Evolutionary conservation across 2,329 filamentous ascomycete genomes (phyloP), one percentile per base, ranked within the genome.

Genomic region (Aurifilum marmelostoma): DNA sequence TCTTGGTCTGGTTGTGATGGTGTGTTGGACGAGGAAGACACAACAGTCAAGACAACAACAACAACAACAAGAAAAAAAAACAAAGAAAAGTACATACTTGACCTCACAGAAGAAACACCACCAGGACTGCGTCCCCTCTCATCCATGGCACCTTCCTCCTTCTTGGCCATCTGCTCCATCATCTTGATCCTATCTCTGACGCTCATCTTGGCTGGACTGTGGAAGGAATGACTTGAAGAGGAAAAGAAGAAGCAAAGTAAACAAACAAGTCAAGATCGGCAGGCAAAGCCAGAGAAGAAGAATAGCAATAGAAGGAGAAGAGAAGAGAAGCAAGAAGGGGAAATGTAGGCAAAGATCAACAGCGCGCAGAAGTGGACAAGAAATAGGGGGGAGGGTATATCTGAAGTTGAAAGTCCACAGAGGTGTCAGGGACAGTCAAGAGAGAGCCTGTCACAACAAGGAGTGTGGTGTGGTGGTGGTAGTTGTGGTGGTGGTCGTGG

Each of bases 101-200:
- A 63, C 65, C 77, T 73, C 72, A 77, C 71, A 80, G 79, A 72
- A 77, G 79, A 72, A 77, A 80, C 71, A 80, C 65, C 79, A 72
- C 84, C 88, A 66, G 90, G 90, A 69, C 89, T 91, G 78, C 91
- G 85, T 71, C 91, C 91, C 82, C 91, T 85, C 73, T 91, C 85
- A 72, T 91, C 90, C 21, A 89, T 88, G 73, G 89, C 86, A 74
- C 87, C 90, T 69, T 84, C 83, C 73, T 88, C 88, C 83, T 94
- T 92, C 78, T 94, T 93, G 76, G 92, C 92, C 32, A 67, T 67
- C 65, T 67, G 65, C 65, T 67, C 65, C 65, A 67, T 67, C 43
- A 60, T 50, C 56, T 67, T 67, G 65, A 67, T 67, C 21, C 65
- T 39, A 75, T 92, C 92, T 81, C 85, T 90, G 76, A 92, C 90